phyloP scores from a whole-genome alignment of 176 grass and related monocot species.

The Aegilops speltoides region DNA sequence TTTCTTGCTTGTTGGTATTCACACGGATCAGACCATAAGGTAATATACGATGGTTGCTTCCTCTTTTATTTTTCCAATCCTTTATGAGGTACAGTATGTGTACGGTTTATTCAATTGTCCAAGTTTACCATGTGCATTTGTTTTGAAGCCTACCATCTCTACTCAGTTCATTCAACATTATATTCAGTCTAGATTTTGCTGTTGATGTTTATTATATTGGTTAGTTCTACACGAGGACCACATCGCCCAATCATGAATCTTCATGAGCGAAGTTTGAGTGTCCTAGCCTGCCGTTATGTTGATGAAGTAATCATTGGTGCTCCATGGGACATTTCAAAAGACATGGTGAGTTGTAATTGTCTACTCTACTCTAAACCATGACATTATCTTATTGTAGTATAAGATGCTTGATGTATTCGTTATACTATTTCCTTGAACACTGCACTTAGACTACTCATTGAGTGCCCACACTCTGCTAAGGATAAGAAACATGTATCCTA shows the following conservation, averaged over 20 bases:
- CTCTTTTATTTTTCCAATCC: neutral
- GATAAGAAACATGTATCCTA: neutral
- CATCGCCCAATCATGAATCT: slow-evolving; percentile 99
- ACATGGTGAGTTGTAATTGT: slow-evolving; percentile 64
- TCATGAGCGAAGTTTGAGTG: slow-evolving; percentile 93
- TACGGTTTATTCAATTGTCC: slow-evolving; percentile 19
- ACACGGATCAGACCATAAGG: slow-evolving; percentile 95
- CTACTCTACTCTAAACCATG: neutral
- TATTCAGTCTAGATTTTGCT: neutral
- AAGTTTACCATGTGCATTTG: slow-evolving; percentile 9
- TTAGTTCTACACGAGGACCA: slow-evolving; percentile 69
- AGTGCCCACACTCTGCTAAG: neutral
- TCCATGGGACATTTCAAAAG: slow-evolving; percentile 91
- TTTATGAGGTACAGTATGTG: neutral
- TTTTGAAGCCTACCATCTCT: slow-evolving; percentile 9
- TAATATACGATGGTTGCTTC: slow-evolving; percentile 26
- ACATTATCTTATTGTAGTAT: neutral
- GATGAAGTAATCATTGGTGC: slow-evolving; percentile 99
- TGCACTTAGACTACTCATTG: neutral
- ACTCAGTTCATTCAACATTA: neutral
- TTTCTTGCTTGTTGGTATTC: slow-evolving; percentile 94
- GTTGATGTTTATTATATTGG: slow-evolving; percentile 18
- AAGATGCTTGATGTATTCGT: neutral
- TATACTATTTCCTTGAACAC: neutral
- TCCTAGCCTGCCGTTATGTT: slow-evolving; percentile 91